Conservation (phyloP, 768 basidiomycete species). For the Leucogyrophana mollusca region DNA sequence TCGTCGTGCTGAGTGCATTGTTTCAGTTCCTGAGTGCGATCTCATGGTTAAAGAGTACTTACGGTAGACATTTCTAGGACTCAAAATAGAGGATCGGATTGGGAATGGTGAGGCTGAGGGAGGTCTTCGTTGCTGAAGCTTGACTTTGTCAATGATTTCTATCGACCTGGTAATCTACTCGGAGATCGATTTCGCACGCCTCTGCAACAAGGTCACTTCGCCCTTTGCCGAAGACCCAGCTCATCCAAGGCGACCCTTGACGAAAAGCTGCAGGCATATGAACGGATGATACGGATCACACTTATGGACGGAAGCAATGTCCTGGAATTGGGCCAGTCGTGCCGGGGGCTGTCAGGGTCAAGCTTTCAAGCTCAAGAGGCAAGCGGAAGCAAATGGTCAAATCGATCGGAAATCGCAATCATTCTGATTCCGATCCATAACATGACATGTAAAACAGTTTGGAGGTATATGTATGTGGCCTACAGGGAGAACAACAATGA, state of each 20-base stretch:
- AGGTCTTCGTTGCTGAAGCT: slow-evolving; percentile 14
- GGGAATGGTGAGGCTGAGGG: slow-evolving; percentile 8
- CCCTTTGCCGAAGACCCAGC: too few relatives aligned
- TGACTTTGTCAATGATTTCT: slow-evolving; percentile 5
- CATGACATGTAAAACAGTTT: slow-evolving; percentile 6
- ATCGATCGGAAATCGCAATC: slow-evolving; percentile 17
- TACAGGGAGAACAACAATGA: slow-evolving; percentile 21
- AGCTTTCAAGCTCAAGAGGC: too few relatives aligned
- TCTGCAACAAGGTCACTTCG: slow-evolving; percentile 5
- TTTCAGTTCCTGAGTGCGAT: too few relatives aligned
- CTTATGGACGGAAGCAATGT: too few relatives aligned
- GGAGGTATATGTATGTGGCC: slow-evolving; percentile 1
- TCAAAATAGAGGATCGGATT: background rate
- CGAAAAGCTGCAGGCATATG: too few relatives aligned
- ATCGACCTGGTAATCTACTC: slow-evolving; percentile 17
- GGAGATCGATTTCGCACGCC: slow-evolving; percentile 74
- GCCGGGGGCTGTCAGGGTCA: too few relatives aligned
- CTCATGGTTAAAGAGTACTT: slow-evolving; percentile 19
- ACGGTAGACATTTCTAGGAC: slow-evolving; percentile 51
- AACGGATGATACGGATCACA: too few relatives aligned
- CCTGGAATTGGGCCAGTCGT: too few relatives aligned
- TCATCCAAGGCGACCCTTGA: too few relatives aligned
- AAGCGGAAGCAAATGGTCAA: too few relatives aligned
- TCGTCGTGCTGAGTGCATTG: slow-evolving; percentile 48
- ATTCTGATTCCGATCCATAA: slow-evolving; percentile 7